These are phyloP conservation scores for Peronospora tabacina DNA, from an alignment of 352 stramenopile genomes.

Conservation along the genomic window DNA sequence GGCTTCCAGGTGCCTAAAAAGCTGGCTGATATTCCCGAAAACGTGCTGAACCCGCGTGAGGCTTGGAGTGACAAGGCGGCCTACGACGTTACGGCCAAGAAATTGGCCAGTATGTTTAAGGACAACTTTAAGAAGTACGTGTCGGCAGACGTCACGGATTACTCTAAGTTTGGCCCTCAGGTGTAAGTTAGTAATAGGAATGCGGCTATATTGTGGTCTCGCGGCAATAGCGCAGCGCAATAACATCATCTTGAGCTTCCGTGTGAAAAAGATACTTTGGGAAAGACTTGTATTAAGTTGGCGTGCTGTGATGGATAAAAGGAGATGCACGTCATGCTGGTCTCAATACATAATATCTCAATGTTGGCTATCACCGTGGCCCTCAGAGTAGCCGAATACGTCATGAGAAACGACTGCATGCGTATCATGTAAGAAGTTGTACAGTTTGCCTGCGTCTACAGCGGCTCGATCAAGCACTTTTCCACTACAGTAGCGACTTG, in stretches of 20 bases:
- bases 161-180: conserved; percentile 92
- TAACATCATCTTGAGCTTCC: conserved; percentile 2
- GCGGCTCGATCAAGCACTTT: conserved; percentile 2
- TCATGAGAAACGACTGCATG: no score
- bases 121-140: conserved; percentile 97
- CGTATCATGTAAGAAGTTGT: background rate
- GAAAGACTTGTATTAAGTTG: background rate
- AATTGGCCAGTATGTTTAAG: conserved; percentile 94
- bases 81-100: conserved; percentile 89
- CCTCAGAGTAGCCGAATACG: background rate
- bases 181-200: conserved; percentile 32
- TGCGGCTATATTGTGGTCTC: conserved; percentile 2
- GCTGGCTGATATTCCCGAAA: conserved; percentile 79
- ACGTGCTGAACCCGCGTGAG: conserved; percentile 88
- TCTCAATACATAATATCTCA: background rate
- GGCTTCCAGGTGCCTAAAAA: conserved; percentile 89
- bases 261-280: conserved; percentile 8
- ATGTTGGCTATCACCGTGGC: background rate
- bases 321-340: background rate
- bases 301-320: background rate
- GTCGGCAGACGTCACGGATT: conserved; percentile 90
- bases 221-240: background rate
- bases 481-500: background rate
- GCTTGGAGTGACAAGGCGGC: conserved; percentile 89
- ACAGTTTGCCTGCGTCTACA: background rate